Evolutionary conservation across 805 yeast species (phyloP), one percentile per base, ranked within the genome.

Genomic region (Lachancea dasiensis): DNA sequence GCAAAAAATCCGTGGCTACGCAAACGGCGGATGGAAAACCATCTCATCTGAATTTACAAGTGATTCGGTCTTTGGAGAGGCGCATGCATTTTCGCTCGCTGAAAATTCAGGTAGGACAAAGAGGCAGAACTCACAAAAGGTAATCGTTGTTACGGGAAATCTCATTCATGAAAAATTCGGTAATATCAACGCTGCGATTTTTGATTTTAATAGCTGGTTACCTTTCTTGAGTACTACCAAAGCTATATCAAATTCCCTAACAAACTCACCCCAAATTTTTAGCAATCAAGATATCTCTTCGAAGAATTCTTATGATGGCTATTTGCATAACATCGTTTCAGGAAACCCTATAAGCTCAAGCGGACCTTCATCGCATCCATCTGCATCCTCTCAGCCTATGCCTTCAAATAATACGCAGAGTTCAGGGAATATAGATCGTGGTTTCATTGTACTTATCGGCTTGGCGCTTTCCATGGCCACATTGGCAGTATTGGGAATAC

Each of bases 371-470:
- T 28, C 31, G 1, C 18, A 47, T 20, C 30, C 48, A 10, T n/a
- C 60, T 14, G 28, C 57, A 6, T 36, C 49, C 1, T 8, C 58
- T 2, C 20, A n/a, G n/a, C n/a, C n/a, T n/a, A n/a, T n/a, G n/a
- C n/a, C 49, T 4, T 35, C 53, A 1, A 6, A 51, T 6, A 30
- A 18, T 13, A 15, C 35, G 6, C 28, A 9, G 36, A 40, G 37
- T 30, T 22, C 50, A 15, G 22, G 53, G 22, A 55, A 60, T 43
- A 56, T 58, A 41, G 61, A 58, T 21, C 58, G 74, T 15, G 89
- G 92, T 0, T 79, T 71, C 49, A 79, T 82, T 20, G 86, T 80
- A 3, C 70, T 84, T 20, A 72, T 82, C 30, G 76, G 83, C 0
- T 66, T 80, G 28, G 92, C 87, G 0, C 64, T 79, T 38, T 77